These are phyloP conservation scores for Debaryomycetaceae sp. DNA, from an alignment of 1,139 yeast species.

Conservation along the genomic window DNA sequence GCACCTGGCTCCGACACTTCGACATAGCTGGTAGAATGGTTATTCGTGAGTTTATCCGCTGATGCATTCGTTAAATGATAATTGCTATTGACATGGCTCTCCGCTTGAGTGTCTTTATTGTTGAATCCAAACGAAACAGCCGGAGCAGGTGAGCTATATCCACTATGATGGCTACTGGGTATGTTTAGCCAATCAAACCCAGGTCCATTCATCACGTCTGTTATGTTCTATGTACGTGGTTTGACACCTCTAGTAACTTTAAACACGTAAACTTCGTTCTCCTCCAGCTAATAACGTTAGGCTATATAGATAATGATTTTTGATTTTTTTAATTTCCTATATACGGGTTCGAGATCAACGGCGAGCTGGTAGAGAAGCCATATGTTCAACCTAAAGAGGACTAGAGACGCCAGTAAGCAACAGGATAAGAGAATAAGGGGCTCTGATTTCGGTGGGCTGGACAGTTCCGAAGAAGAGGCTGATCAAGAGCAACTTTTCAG, in stretches of 20 bases:
- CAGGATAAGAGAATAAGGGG: constrained; percentile 2
- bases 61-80: constrained; percentile 10
- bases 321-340: neutral
- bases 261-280: neutral
- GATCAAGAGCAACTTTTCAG: constrained; percentile 5
- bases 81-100: constrained; percentile 2
- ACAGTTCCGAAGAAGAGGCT: constrained; percentile 6
- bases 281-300: neutral
- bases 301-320: neutral
- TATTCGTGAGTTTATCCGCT: constrained; percentile 9
- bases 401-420: neutral
- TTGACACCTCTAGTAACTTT: neutral
- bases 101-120: constrained; percentile 6
- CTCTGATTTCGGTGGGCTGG: constrained; percentile 1
- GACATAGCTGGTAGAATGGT: neutral
- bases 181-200: constrained; percentile 22
- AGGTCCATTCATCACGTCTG: constrained; percentile 10
- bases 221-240: neutral
- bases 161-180: constrained; percentile 9
- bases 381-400: constrained; percentile 10
- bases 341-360: neutral
- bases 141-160: constrained; percentile 18
- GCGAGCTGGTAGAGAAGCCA: neutral
- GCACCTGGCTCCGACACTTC: constrained; percentile 1
- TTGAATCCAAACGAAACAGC: constrained; percentile 19